Conservation (phyloP, 2,329 filamentous ascomycete genomes). For the Plectosphaerella sp. region DNA sequence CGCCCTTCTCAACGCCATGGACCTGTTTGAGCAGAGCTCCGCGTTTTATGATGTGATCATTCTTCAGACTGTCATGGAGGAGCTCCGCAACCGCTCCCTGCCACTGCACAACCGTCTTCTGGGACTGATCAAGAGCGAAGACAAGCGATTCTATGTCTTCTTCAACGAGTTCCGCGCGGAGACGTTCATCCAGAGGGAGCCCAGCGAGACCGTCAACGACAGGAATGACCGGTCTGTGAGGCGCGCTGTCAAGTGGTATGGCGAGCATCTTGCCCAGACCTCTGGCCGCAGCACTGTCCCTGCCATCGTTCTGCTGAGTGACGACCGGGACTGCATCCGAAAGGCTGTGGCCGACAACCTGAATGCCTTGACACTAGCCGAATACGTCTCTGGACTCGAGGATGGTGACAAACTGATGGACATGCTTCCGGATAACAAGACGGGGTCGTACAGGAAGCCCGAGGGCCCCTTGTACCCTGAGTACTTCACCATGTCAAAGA, state of each 20-base stretch:
- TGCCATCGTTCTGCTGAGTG: constrained; percentile 86
- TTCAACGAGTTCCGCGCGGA: constrained; percentile 98
- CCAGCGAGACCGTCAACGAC: constrained; percentile 89
- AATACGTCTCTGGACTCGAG: constrained; percentile 81
- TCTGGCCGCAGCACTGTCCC: constrained; percentile 57
- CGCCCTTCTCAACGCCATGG: constrained; percentile 91
- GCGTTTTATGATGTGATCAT: constrained; percentile 97
- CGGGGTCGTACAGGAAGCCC: constrained; percentile 59
- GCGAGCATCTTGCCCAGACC: constrained; percentile 67
- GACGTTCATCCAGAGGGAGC: constrained; percentile 72
- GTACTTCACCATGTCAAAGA: constrained; percentile 81
- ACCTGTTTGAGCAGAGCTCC: constrained; percentile 86
- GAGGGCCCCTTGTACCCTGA: constrained; percentile 78
- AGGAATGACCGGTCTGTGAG: constrained; percentile 91
- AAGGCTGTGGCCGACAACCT: constrained; percentile 76
- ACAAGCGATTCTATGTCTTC: constrained; percentile 97
- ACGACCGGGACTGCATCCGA: constrained; percentile 81
- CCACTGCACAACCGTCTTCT: constrained; percentile 93
- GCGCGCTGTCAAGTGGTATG: constrained; percentile 84
- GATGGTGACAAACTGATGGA: constrained; percentile 84
- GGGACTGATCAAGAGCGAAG: constrained; percentile 86
- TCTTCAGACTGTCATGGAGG: constrained; percentile 92
- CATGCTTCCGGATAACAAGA: constrained; percentile 82
- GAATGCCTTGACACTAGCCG: constrained; percentile 60
- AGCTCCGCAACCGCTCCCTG: constrained; percentile 87